Conservation (phyloP, 2,329 filamentous ascomycete species). For the Fusarium avenaceum region DNA sequence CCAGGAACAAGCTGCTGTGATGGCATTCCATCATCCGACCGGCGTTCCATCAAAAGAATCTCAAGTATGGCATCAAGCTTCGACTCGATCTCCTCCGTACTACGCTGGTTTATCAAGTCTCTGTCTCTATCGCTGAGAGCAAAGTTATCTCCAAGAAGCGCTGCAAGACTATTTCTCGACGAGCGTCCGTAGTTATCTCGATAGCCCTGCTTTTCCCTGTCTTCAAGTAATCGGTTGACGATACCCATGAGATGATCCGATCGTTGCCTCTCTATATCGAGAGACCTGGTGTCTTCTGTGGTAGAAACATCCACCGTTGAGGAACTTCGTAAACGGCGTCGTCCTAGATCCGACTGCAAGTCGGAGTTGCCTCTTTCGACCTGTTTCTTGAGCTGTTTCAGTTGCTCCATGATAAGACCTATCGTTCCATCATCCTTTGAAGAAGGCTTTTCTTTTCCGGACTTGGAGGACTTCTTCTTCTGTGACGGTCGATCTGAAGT, state of each 20-base stretch:
- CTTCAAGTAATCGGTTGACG: slow-evolving; percentile 9
- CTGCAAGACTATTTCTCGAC: background rate
- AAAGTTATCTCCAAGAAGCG: background rate
- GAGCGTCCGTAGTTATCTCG: background rate
- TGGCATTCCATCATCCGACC: background rate
- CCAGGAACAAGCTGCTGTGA: background rate
- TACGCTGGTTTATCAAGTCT: background rate
- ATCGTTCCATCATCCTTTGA: background rate
- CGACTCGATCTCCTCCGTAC: background rate
- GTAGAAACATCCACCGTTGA: background rate
- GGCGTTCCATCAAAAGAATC: background rate
- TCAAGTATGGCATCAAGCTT: slow-evolving; percentile 17
- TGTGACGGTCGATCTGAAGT: background rate
- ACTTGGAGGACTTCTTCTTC: background rate
- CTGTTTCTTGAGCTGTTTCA: background rate
- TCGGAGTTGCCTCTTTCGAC: slow-evolving; percentile 1
- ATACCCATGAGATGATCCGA: slow-evolving; percentile 12
- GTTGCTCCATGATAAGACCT: background rate
- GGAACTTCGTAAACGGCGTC: background rate
- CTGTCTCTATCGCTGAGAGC: background rate
- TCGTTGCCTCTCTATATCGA: slow-evolving; percentile 10
- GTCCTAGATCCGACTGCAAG: slow-evolving; percentile 5
- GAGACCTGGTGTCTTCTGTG: slow-evolving; percentile 1
- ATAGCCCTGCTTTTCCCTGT: slow-evolving; percentile 6
- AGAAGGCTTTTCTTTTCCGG: background rate